Evolutionary conservation across 2,329 filamentous ascomycete species (phyloP).

Genomic region (Trematosphaeria pertusa): DNA sequence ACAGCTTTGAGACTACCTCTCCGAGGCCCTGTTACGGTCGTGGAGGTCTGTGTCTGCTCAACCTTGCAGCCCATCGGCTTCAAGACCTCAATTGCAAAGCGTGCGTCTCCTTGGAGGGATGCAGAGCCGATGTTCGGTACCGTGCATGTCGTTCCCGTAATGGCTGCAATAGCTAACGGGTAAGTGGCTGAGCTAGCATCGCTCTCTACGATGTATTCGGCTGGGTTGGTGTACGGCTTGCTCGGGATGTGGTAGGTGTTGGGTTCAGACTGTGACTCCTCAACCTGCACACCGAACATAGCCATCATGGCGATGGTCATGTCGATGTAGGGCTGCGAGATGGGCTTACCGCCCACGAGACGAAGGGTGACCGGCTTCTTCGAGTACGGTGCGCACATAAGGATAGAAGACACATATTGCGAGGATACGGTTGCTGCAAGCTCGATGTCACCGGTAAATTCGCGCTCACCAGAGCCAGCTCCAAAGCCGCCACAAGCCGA

Average conservation of each 20-base stretch:
- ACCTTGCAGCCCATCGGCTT: conserved; percentile 93
- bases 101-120: conserved; percentile 92
- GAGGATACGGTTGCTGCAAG: conserved; percentile 95
- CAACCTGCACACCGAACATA: conserved; percentile 83
- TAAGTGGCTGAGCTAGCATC: conserved; percentile 98
- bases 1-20: conserved; percentile 76
- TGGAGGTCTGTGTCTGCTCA: conserved; percentile 82
- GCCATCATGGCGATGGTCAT: conserved; percentile 99
- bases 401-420: conserved; percentile 96
- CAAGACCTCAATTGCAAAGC: conserved; percentile 89
- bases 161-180: conserved; percentile 89
- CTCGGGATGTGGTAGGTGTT: conserved; percentile 95
- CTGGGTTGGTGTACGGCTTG: conserved; percentile 81
- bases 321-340: conserved; percentile 96
- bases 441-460: conserved; percentile 77
- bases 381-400: conserved; percentile 97
- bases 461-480: conserved; percentile 72
- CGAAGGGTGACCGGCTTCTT: conserved; percentile 90
- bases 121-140: conserved; percentile 93
- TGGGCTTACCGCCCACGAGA: conserved; percentile 94
- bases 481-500: conserved; percentile 66
- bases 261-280: conserved; percentile 76
- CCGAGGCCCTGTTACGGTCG: conserved; percentile 89
- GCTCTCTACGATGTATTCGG: conserved; percentile 90
- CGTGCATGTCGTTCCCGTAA: conserved; percentile 94